These are phyloP conservation scores for Lichtheimia hyalospora DNA, from an alignment of 371 early-diverging fungal species.

Conservation along the genomic window DNA sequence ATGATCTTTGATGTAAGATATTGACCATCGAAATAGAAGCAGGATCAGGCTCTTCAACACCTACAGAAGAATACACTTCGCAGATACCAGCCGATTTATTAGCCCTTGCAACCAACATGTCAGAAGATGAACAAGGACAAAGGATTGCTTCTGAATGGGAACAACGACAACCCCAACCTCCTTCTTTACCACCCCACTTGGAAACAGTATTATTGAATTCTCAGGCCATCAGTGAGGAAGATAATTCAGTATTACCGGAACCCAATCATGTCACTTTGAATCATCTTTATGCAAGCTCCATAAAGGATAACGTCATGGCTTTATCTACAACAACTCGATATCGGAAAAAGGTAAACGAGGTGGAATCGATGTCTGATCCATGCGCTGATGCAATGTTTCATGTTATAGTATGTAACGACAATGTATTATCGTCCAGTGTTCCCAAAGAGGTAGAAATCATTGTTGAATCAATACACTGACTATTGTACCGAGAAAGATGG, in stretches of 20 bases:
- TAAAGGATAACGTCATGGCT: conserved; percentile 96
- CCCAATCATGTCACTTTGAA: conserved; percentile 95
- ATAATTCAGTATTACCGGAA: conserved; percentile 77
- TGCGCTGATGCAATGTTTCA: neutral
- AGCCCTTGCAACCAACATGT: conserved; percentile 19
- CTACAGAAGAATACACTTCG: conserved; percentile 63
- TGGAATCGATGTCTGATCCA: conserved; percentile 1
- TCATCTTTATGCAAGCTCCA: conserved; percentile 94
- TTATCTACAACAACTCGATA: conserved; percentile 85
- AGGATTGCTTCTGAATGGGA: conserved; percentile 33
- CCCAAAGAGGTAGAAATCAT: conserved; percentile 19
- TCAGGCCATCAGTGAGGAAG: conserved; percentile 66
- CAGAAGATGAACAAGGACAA: conserved; percentile 17
- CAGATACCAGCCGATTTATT: conserved; percentile 64
- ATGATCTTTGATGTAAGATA: too few relatives aligned
- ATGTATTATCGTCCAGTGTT: conserved; percentile 79
- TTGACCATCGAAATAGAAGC: conserved; percentile 2
- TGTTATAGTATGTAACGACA: conserved; percentile 71
- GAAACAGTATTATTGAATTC: conserved; percentile 89
- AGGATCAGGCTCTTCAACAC: conserved; percentile 41
- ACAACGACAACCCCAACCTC: conserved; percentile 66
- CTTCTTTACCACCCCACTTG: conserved; percentile 88
- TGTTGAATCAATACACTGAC: too few relatives aligned
- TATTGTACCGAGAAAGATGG: too few relatives aligned
- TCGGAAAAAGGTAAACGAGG: conserved; percentile 73